These are phyloP conservation scores for Sporothrix phasma DNA, from an alignment of 2,329 filamentous ascomycete species.

Conservation along the genomic window DNA sequence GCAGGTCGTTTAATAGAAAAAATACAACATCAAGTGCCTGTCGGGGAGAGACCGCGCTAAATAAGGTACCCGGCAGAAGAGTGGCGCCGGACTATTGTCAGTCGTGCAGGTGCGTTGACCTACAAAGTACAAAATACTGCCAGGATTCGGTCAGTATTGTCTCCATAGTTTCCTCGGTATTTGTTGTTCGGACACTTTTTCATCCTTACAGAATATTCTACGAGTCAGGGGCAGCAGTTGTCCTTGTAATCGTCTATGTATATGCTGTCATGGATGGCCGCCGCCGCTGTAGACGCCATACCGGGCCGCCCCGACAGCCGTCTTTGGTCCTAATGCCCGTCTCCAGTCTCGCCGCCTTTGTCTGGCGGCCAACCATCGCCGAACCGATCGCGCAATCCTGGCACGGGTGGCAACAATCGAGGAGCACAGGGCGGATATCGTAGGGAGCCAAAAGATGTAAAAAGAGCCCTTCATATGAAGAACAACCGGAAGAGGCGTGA, in stretches of 20 bases:
- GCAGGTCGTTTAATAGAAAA: too few relatives aligned
- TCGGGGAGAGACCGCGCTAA: not conserved
- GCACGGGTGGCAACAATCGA: not conserved
- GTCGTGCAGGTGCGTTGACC: too few relatives aligned
- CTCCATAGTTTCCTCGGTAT: not conserved
- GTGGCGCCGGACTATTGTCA: not conserved
- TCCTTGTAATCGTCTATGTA: not conserved
- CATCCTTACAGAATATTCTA: too few relatives aligned
- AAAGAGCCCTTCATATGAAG: not conserved
- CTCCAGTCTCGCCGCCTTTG: not conserved
- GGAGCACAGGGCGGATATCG: not conserved
- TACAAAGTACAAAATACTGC: too few relatives aligned
- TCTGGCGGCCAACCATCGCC: not conserved
- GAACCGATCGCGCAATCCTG: conserved; percentile 9
- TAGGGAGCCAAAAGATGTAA: not conserved
- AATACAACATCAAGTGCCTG: too few relatives aligned
- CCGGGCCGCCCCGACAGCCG: not conserved
- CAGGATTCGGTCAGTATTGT: too few relatives aligned
- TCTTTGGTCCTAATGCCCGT: not conserved
- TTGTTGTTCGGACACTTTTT: too few relatives aligned
- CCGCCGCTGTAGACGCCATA: not conserved
- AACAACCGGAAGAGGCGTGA: not conserved
- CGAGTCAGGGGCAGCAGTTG: too few relatives aligned
- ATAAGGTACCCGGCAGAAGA: not conserved
- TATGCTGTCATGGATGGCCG: not conserved